Evolutionary conservation across 495 filamentous ascomycete genomes (phyloP).

Genomic region (Amniculicola lignicola): DNA sequence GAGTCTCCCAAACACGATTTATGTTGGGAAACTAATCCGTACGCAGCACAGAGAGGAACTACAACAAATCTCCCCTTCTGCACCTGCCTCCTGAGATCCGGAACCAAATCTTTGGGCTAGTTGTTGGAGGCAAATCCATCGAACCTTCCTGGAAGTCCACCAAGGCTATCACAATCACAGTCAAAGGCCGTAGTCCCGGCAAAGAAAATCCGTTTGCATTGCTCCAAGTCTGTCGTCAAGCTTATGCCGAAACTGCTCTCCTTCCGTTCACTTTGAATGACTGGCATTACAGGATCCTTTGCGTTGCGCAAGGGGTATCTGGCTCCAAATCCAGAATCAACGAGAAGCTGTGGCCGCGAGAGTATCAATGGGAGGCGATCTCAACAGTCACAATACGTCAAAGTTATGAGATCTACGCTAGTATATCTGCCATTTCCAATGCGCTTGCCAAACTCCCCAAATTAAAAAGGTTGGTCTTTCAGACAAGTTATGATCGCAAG

Average conservation of each 20-base stretch:
- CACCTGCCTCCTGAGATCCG: conserved; percentile 5
- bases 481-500: no score
- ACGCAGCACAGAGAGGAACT: background rate
- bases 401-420: no score
- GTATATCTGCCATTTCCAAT: no score
- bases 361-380: no score
- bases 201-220: background rate
- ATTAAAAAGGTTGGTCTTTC: no score
- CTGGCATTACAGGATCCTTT: no score
- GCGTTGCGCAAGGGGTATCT: no score
- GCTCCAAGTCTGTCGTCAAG: conserved; percentile 1
- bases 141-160: background rate
- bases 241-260: conserved; percentile 4
- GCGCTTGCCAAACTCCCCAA: no score
- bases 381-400: no score
- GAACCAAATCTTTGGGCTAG: background rate
- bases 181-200: no score
- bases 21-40: background rate
- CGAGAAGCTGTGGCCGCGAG: no score
- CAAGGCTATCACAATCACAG: background rate
- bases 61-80: background rate
- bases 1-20: background rate
- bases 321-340: background rate
- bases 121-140: background rate
- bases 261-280: background rate